A percentile compares a stretch with the other conserved stretches of the same genome.
These are phyloP conservation scores for Colletotrichum spaethianum DNA, from an alignment of 2,329 filamentous ascomycete genomes.

Conservation along the genomic window DNA sequence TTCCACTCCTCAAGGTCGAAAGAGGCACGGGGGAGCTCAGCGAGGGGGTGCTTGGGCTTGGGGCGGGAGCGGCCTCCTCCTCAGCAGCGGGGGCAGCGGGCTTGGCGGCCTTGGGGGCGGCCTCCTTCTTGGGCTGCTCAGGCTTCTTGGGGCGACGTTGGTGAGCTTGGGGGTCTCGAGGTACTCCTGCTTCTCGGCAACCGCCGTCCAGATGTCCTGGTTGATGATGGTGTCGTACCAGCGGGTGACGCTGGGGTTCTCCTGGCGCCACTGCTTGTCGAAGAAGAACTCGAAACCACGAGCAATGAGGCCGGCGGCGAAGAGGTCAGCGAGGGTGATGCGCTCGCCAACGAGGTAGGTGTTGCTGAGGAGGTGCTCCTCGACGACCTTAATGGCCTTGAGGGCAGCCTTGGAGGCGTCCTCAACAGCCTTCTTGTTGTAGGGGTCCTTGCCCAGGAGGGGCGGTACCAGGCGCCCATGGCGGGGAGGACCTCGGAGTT, in stretches of 20 bases:
- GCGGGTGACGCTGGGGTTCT: constrained; percentile 88
- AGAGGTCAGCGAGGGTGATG: constrained; percentile 95
- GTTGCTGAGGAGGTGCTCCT: constrained; percentile 91
- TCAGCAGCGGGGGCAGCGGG: constrained; percentile 57
- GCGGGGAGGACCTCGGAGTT: constrained; percentile 86
- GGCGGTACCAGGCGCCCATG: constrained; percentile 89
- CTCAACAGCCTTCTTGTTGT: constrained; percentile 99
- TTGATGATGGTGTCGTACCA: constrained; percentile 97
- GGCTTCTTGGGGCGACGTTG: constrained; percentile 84
- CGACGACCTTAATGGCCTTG: constrained; percentile 80
- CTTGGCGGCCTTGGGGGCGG: constrained; percentile 59
- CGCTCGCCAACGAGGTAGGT: constrained; percentile 99
- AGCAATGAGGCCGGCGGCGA: constrained; percentile 81
- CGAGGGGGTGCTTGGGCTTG: constrained; percentile 97
- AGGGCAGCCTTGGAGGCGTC: constrained; percentile 79
- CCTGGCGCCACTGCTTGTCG: constrained; percentile 87
- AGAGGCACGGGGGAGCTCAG: constrained; percentile 83
- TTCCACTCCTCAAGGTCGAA: constrained; percentile 97
- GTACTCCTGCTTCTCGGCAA: constrained; percentile 81
- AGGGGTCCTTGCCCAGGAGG: constrained; percentile 83
- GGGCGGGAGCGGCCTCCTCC: constrained; percentile 71
- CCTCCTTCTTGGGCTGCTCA: constrained; percentile 76
- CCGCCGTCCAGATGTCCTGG: constrained; percentile 90
- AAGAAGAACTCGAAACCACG: constrained; percentile 96
- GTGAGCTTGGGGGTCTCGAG: constrained; percentile 85